Conservation (phyloP, 176 grass and related monocot species). For the Zizania latifolia region DNA sequence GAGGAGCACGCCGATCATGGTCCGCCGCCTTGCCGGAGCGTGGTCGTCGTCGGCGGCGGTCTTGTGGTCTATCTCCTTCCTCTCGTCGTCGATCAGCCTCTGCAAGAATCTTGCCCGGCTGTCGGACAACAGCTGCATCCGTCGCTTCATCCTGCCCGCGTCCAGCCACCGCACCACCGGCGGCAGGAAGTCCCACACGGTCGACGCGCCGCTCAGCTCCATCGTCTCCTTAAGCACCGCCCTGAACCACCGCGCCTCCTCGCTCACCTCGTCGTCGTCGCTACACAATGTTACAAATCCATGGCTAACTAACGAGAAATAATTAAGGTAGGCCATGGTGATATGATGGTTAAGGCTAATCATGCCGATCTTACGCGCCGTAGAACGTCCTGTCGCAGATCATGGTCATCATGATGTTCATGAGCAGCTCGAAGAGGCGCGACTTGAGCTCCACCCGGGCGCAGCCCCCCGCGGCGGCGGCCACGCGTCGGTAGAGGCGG, state of each 20-base stretch:
- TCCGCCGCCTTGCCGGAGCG: not conserved
- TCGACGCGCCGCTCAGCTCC: conserved; percentile 9
- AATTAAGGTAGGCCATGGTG: not conserved
- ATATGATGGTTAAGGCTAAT: not conserved
- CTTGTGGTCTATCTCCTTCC: not conserved
- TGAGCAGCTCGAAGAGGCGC: conserved; percentile 27
- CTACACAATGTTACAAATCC: not conserved
- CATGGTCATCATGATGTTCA: conserved; percentile 47
- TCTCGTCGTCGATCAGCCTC: not conserved
- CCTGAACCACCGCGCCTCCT: conserved; percentile 34
- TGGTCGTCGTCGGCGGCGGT: not conserved
- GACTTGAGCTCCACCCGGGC: conserved; percentile 35
- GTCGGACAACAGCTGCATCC: not conserved
- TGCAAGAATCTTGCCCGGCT: conserved; percentile 15
- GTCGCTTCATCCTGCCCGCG: not conserved
- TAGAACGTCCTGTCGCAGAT: not conserved
- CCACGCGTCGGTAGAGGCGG: not conserved
- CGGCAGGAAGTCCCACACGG: conserved; percentile 24
- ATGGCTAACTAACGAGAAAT: no score
- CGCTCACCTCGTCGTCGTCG: conserved; percentile 13
- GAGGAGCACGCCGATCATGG: conserved; percentile 9
- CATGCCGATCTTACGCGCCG: not conserved
- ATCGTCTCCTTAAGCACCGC: conserved; percentile 42
- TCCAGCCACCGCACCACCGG: conserved; percentile 15
- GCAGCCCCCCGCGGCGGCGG: not conserved